These are phyloP conservation scores for Lycium barbarum DNA, from an alignment of 257 asterid genomes.

Conservation along the genomic window DNA sequence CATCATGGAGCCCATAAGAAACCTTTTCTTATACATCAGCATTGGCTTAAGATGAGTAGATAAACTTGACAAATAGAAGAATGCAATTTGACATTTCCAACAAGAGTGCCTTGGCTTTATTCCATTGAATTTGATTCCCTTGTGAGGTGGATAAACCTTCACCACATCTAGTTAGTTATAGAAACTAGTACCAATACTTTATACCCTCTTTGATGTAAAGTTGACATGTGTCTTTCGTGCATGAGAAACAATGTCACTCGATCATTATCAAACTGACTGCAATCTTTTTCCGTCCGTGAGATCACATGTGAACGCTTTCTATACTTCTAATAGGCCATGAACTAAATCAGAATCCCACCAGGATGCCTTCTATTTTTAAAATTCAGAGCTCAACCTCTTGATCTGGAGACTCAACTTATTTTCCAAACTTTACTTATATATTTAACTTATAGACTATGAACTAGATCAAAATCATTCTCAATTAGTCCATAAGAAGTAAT, in stretches of 20 bases:
- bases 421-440: not conserved
- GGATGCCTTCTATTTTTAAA: not conserved
- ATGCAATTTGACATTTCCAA: not conserved
- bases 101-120: not conserved
- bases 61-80: conserved; percentile 24
- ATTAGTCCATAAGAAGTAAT: not conserved
- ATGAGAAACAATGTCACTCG: not conserved
- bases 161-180: not conserved
- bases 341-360: not conserved
- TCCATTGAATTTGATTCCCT: not conserved
- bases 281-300: not conserved
- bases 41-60: conserved; percentile 18
- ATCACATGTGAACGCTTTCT: not conserved
- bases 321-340: not conserved
- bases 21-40: conserved; percentile 31
- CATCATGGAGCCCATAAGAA: conserved; percentile 41
- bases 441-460: too few relatives aligned
- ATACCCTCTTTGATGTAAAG: not conserved
- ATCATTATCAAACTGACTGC: not conserved
- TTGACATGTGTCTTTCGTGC: not conserved
- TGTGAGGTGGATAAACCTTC: conserved; percentile 20
- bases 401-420: not conserved
- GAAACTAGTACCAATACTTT: conserved; percentile 5
- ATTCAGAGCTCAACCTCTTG: not conserved
- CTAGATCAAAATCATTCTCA: not conserved